phyloP scores from a whole-genome alignment of 2,329 filamentous ascomycete genomes.

The Epichloe scottii region DNA sequence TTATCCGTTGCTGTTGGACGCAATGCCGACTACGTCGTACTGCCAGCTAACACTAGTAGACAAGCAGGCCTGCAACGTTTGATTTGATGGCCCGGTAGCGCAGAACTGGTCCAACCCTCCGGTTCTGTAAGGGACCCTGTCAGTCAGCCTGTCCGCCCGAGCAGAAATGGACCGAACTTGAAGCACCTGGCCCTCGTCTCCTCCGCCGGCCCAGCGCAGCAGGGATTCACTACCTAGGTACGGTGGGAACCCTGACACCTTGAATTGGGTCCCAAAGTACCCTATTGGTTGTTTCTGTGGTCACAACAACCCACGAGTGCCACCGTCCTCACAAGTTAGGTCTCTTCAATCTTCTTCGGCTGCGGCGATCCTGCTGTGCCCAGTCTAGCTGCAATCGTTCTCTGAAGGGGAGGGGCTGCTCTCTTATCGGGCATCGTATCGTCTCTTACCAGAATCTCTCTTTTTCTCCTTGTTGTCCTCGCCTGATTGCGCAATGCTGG shows the following conservation, averaged over 20 bases:
- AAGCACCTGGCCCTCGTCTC: not conserved
- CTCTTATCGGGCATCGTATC: not conserved
- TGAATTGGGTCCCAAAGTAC: not conserved
- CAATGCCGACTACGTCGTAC: slow-evolving; percentile 1
- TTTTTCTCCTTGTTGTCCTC: not conserved
- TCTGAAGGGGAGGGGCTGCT: not conserved
- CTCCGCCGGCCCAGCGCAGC: not conserved
- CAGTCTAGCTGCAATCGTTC: not conserved
- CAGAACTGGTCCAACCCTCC: not conserved
- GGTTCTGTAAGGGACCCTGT: not conserved
- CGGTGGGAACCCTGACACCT: slow-evolving; percentile 4
- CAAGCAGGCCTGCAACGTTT: slow-evolving; percentile 1
- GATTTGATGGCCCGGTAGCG: not conserved
- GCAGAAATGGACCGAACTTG: not conserved
- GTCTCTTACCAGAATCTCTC: not conserved
- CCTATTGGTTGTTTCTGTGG: slow-evolving; percentile 5
- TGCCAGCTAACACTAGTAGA: not conserved
- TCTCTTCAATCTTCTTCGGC: not conserved
- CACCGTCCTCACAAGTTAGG: not conserved
- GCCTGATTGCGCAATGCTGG: not conserved
- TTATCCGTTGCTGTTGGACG: not conserved
- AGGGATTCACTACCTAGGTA: slow-evolving; percentile 4
- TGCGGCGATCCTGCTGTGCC: not conserved
- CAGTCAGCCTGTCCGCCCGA: not conserved
- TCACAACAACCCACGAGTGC: slow-evolving; percentile 5